phyloP scores from a whole-genome alignment of 129 eudicot species.

The Saussurea involucrata region DNA sequence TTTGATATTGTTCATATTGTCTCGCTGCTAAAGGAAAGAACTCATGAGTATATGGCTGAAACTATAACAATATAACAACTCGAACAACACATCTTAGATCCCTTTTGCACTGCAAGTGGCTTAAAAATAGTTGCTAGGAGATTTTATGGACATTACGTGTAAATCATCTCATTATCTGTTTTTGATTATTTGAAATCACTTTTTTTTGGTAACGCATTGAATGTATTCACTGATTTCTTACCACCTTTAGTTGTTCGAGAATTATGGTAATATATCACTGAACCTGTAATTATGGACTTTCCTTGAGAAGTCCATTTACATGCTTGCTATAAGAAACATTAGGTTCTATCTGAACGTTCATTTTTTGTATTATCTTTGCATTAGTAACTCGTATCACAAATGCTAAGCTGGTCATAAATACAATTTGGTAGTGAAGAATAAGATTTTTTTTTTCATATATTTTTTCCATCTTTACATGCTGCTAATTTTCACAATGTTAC shows the following conservation, averaged over 20 bases:
- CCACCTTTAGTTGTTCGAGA: not conserved
- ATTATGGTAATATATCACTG: not conserved
- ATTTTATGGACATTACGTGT: not conserved
- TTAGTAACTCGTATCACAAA: not conserved
- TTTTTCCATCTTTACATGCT: not conserved
- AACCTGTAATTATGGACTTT: not conserved
- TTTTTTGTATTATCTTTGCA: not conserved
- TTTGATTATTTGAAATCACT: not conserved
- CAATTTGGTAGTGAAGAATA: not conserved
- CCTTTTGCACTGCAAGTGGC: not conserved
- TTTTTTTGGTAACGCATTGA: not conserved
- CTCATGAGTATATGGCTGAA: not conserved
- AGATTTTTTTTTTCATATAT: not conserved
- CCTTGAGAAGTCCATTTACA: not conserved
- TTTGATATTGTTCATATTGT: not conserved
- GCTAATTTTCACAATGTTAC: conserved; percentile 7
- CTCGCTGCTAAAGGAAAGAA: not conserved
- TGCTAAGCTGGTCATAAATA: not conserved
- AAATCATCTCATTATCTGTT: not conserved
- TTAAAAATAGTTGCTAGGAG: not conserved
- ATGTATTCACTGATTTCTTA: not conserved
- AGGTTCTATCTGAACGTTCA: not conserved
- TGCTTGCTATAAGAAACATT: not conserved
- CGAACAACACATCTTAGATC: not conserved
- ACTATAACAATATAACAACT: not conserved